Percentiles rank a stretch among this genome's conserved stretches.
phyloP scores from a whole-genome alignment of 2,329 filamentous ascomycete species.

The Monosporascus ibericus region DNA sequence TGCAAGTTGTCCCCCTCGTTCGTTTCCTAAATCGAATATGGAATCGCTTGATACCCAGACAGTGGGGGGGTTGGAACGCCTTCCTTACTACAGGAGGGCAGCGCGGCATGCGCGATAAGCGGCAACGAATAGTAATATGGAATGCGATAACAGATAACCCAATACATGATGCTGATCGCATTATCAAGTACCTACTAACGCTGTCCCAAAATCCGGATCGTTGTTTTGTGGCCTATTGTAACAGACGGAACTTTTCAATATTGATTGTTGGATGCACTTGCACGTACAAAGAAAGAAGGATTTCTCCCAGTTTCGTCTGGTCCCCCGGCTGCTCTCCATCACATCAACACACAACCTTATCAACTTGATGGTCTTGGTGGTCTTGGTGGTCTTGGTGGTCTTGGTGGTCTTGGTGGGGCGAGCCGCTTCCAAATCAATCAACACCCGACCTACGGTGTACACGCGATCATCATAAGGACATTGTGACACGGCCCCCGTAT shows the following conservation, averaged over 20 bases:
- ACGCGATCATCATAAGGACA: not conserved
- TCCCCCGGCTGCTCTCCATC: not conserved
- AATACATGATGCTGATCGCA: too few species aligned
- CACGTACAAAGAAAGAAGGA: not conserved
- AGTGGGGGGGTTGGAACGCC: not conserved
- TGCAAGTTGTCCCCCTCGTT: not conserved
- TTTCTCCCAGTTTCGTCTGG: too few species aligned
- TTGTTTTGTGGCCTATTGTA: too few species aligned
- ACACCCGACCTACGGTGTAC: not conserved
- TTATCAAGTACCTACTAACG: too few species aligned
- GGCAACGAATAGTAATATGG: not conserved
- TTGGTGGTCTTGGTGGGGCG: not conserved
- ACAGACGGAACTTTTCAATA: too few species aligned
- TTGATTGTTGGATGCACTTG: not conserved
- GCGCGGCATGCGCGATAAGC: not conserved
- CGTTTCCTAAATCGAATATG: not conserved
- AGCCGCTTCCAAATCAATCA: not conserved
- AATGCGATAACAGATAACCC: constrained; percentile 1
- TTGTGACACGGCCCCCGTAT: not conserved
- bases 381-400: not conserved
- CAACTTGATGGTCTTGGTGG: not conserved
- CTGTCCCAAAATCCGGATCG: too few species aligned
- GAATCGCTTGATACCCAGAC: not conserved
- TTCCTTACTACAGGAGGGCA: not conserved
- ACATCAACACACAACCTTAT: not conserved